These are phyloP conservation scores for Phytophthora capsici DNA, from an alignment of 352 stramenopile species.

Conservation along the genomic window DNA sequence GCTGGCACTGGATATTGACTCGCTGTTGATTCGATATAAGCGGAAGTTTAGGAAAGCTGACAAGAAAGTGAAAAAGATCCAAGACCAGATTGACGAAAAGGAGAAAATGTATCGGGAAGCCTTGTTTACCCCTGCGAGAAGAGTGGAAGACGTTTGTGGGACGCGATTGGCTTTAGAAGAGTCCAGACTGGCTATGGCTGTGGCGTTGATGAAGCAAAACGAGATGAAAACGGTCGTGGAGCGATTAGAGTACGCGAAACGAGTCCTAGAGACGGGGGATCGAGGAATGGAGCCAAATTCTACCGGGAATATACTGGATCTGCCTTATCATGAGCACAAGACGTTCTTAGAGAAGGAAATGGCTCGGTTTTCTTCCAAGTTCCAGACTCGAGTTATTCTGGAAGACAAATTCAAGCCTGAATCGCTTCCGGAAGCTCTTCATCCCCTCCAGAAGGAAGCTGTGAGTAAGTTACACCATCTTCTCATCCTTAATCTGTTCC, in stretches of 20 bases:
- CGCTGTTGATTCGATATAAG: slow-evolving; percentile 31
- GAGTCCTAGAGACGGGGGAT: slow-evolving; percentile 8
- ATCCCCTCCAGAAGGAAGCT: slow-evolving; percentile 45
- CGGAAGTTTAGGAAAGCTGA: slow-evolving; percentile 61
- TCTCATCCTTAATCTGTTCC: slow-evolving; percentile 66
- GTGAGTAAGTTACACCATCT: slow-evolving; percentile 47
- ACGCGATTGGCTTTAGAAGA: slow-evolving; percentile 46
- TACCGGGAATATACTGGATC: background rate
- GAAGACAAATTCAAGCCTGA: slow-evolving; percentile 9
- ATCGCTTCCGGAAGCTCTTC: slow-evolving; percentile 17
- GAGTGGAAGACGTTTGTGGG: slow-evolving; percentile 37
- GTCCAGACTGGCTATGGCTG: slow-evolving; percentile 39
- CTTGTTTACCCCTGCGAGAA: slow-evolving; percentile 25
- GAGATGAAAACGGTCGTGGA: slow-evolving; percentile 31
- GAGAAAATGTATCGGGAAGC: slow-evolving; percentile 34
- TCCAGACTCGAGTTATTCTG: slow-evolving; percentile 23
- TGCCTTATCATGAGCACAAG: slow-evolving; percentile 19
- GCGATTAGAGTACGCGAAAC: slow-evolving; percentile 27
- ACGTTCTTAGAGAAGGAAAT: slow-evolving; percentile 27
- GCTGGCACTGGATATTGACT: slow-evolving; percentile 11
- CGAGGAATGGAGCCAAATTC: background rate
- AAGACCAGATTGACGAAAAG: slow-evolving; percentile 41
- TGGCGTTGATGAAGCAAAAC: slow-evolving; percentile 44
- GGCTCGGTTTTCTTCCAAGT: slow-evolving; percentile 25
- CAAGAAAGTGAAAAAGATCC: slow-evolving; percentile 51